Evolutionary conservation across 345 rosid species (phyloP).

Genomic region (Pugionium dolabratum): DNA sequence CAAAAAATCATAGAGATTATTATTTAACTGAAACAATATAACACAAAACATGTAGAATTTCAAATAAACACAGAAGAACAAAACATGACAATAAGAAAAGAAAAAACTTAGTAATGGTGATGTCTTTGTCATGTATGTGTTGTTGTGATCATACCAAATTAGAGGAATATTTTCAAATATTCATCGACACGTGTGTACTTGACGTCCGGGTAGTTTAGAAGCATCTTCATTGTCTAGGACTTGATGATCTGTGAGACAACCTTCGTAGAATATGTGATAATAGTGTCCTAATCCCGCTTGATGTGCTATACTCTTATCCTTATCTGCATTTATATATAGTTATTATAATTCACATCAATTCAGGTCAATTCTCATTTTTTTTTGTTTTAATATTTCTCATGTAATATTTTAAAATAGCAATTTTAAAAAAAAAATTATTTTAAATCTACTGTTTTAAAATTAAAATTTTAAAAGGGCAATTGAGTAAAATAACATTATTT

Average conservation of each 20-base stretch:
- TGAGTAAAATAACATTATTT: too few species aligned
- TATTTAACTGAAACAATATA: not conserved
- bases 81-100: not conserved
- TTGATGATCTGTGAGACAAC: conserved; percentile 77
- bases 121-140: not conserved
- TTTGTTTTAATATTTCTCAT: too few species aligned
- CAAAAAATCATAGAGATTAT: too few species aligned
- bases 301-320: conserved; percentile 39
- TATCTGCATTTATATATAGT: not conserved
- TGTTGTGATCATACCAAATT: not conserved
- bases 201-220: conserved; percentile 70
- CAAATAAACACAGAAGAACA: not conserved
- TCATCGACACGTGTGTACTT: conserved; percentile 65
- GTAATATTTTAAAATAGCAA: too few species aligned
- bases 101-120: not conserved
- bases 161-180: conserved; percentile 48
- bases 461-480: too few species aligned
- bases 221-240: conserved; percentile 62
- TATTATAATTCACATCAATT: too few species aligned
- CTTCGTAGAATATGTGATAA: conserved; percentile 75
- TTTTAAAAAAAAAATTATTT: too few species aligned
- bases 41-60: not conserved
- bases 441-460: too few species aligned
- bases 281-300: conserved; percentile 77
- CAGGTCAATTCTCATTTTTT: too few species aligned